A percentile compares a stretch with the other conserved stretches of the same genome.
These are phyloP conservation scores for Prototheca wickerhamii DNA, from an alignment of 163 green algal species.

Conservation along the genomic window DNA sequence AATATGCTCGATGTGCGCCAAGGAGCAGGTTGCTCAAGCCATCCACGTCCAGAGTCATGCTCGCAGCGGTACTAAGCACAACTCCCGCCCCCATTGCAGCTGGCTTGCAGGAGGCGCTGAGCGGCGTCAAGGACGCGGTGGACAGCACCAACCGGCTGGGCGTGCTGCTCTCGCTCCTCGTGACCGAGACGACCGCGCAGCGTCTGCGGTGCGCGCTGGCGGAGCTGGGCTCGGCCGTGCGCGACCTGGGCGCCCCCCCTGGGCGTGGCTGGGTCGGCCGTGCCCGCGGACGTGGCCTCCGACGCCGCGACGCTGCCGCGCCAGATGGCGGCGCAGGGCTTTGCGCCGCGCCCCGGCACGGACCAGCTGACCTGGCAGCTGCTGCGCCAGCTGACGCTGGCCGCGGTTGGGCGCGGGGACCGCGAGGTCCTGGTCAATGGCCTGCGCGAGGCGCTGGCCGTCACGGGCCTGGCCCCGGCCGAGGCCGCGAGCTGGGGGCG, in stretches of 20 bases:
- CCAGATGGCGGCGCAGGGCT: conserved; percentile 14
- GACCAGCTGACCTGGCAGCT: conserved; percentile 16
- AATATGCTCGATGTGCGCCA: too few species aligned
- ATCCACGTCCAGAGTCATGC: neutral
- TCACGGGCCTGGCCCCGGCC: neutral
- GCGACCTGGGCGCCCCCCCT: neutral
- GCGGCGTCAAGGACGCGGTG: conserved; percentile 10
- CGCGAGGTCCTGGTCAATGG: neutral
- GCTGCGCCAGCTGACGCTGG: conserved; percentile 1
- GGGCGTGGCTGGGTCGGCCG: neutral
- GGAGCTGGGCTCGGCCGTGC: conserved; percentile 17
- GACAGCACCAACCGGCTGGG: conserved; percentile 10
- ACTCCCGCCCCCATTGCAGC: neutral
- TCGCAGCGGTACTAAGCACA: neutral
- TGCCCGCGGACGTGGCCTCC: conserved; percentile 3
- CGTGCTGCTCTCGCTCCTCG: conserved; percentile 15
- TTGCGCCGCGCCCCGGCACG: neutral
- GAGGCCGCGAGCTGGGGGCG: neutral
- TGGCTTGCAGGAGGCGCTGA: conserved; percentile 13
- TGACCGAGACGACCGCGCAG: conserved; percentile 11
- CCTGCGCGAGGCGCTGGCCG: neutral
- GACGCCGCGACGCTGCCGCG: conserved; percentile 4
- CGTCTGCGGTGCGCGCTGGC: neutral
- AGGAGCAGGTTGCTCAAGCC: too few species aligned
- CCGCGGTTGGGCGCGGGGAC: neutral